Evolutionary conservation across 371 early-diverging fungal genomes (phyloP), one percentile per base, ranked within the genome.

Genomic region (Dichotomocladium elegans): DNA sequence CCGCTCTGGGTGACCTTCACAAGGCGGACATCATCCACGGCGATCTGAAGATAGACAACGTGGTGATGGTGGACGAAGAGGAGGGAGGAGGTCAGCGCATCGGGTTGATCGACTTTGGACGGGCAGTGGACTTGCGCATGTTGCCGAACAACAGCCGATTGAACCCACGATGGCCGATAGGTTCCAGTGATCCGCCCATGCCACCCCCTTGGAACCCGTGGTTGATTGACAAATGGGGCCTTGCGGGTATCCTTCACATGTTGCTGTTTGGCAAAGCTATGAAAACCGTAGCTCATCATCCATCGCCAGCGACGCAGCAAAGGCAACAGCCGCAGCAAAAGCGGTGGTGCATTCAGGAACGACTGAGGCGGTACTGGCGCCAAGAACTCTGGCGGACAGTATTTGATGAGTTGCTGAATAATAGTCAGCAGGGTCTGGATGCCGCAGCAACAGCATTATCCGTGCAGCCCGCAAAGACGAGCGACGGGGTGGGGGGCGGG

Each of bases 21-120:
- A 10, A 17, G 0, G 47, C 55, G 2, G 59, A 55, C 11, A 71
- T 77, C 17, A 40, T 61, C 33, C 80, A 80, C 51, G 68, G 71
- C 40, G 80, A 80, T 48, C 50, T 80, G 19, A 80, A 80, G 50
- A 51, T 68, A 2, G 80, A 80, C 40, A 80, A 80, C 50, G 50
- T 72, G 22, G 55, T 79, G 60, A 8, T 79, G 8, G 35, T 30
- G 14, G 45, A 48, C 24, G 26, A 40, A 6, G 40, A 40, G 9
- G 15, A n/a, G n/a, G 27, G 57, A 43, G 9, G 42, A 58, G 29
- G 17, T 19, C 11, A 41, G 12, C 61, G 61, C 31, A 17, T 79
- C 0, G 58, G 57, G 14, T 25, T 80, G 33, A 71, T 80, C 28
- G 80, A 80, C 48, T 80, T 67, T 60, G 80, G 80, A 3, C 45